Evolutionary conservation across 2,329 filamentous ascomycete species (phyloP), one percentile per base, ranked within the genome.

Genomic region (Curvularia sp.): DNA sequence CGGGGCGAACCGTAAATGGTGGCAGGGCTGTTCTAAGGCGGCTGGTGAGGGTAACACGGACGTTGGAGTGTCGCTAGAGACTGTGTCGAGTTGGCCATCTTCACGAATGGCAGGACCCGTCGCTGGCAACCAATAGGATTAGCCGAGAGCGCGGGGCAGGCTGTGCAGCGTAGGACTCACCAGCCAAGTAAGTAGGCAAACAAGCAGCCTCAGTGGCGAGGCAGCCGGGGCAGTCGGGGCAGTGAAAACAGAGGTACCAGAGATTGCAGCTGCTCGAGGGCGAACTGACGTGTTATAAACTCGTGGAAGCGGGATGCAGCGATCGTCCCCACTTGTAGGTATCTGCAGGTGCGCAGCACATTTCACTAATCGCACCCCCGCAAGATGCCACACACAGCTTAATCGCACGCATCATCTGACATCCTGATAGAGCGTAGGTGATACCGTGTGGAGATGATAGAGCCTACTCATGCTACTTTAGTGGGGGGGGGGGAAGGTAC

Each of bases 301-400:
- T 33, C 20, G 44, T 48, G n/a, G 44, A 48, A 48, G 28, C n/a
- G 24, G 44, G 15, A 26, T 48, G 28, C 24, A 31, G 26, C 44
- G 28, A 48, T 33, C 26, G 44, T 48, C 44, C 33, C 28, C 44
- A 28, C 44, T 48, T 48, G 24, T 48, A 48, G n/a, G 28, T 48
- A 48, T 18, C 44, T 48, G 44, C 44, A 33, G 44, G 44, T 13
- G 44, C 28, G 24, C 6, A 48, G 44, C 44, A 48, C 44, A 33
- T 48, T 48, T 48, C 28, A 48, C 44, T 20, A 48, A 31, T 33
- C 13, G 44, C 12, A 31, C n/a, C 44, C 15, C 44, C 24, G 28
- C 28, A 48, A 48, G 44, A 48, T 33, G 20, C n/a, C n/a, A 28
- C 33, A 48, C 44, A 20, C 15, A 31, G 15, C 44, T 48, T n/a